phyloP scores from a whole-genome alignment of 176 grass and related monocot species.

The Paspalum vaginatum region DNA sequence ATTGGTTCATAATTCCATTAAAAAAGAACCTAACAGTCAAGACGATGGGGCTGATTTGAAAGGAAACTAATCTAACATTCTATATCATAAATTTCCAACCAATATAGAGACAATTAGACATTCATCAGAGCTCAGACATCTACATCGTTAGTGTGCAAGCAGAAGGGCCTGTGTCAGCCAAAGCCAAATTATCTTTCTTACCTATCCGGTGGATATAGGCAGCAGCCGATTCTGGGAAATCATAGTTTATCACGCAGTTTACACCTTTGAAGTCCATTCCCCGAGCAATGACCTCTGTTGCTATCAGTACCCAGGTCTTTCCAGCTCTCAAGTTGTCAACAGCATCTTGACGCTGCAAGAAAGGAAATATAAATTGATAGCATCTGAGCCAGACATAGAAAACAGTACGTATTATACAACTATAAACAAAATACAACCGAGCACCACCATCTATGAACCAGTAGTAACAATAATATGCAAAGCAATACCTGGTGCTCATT shows the following conservation, averaged over 20 bases:
- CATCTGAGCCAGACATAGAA: background rate
- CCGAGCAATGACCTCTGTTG: constrained; percentile 86
- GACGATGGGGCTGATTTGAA: background rate
- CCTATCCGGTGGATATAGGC: constrained; percentile 97
- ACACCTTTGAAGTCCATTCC: constrained; percentile 99
- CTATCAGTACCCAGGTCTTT: constrained; percentile 89
- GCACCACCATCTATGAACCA: background rate
- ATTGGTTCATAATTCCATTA: background rate
- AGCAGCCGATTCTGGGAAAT: constrained; percentile 91
- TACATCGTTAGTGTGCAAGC: background rate
- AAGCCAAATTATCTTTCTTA: constrained; percentile 22
- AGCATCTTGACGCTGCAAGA: constrained; percentile 76
- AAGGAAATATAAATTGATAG: constrained; percentile 40
- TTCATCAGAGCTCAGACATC: constrained; percentile 11
- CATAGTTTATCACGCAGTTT: constrained; percentile 90
- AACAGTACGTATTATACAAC: background rate
- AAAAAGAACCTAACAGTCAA: background rate
- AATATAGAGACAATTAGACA: background rate
- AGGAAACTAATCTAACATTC: background rate
- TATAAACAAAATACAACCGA: background rate
- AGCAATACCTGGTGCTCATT: constrained; percentile 77
- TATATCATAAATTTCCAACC: too few species aligned
- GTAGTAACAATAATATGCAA: constrained; percentile 6
- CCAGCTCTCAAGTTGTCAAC: constrained; percentile 96
- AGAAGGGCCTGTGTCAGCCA: background rate